Evolutionary conservation across 2,329 filamentous ascomycete species (phyloP), one percentile per base, ranked within the genome.

Genomic region (Simplicillium aogashimaense): DNA sequence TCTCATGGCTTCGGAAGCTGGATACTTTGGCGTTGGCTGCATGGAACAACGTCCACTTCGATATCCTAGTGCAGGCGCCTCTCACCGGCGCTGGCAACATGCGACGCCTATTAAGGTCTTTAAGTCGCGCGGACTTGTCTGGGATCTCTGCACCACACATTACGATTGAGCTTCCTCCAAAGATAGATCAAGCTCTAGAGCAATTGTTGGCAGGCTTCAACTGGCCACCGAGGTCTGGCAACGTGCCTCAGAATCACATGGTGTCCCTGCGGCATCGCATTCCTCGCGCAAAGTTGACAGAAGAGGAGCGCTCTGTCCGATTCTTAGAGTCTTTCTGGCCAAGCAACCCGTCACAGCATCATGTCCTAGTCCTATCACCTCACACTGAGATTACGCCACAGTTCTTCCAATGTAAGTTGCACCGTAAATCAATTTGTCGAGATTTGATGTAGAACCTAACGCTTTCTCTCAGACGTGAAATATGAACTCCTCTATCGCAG

Each of bases 251-350:
- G 16, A 61, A 61, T n/a, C 70, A 65, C 37, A 68, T 71, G 55
- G 62, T 95, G 13, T 82, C 78, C 1, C 63, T 97, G 14, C 78
- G 84, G 18, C 86, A 85, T 46, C 81, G 86, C 25, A 81, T 95
- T 34, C 66, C 76, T 10, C 69, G 68, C 30, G 65, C 72, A 36
- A 67, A 66, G 36, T 53, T 82, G 45, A 78, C 69, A 6, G 71
- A 83, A 34, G 78, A 84, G 47, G 81, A 89, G 49, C 81, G 82
- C 41, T 80, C 86, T 0, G 67, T 82, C 13, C 78, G 82, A 17
- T 85, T 90, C 43, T 64, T 95, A 5, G 89, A 97, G 63, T 83
- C 86, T 0, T 95, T 94, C 58, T 97, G 88, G 71, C 89, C 92
- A 2, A 63, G 67, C 3, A 68, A 78, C 43, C 68, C 78, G 5